These are phyloP conservation scores for Tetrapyrgos nigripes DNA, from an alignment of 1,284 basidiomycete species.

Conservation along the genomic window DNA sequence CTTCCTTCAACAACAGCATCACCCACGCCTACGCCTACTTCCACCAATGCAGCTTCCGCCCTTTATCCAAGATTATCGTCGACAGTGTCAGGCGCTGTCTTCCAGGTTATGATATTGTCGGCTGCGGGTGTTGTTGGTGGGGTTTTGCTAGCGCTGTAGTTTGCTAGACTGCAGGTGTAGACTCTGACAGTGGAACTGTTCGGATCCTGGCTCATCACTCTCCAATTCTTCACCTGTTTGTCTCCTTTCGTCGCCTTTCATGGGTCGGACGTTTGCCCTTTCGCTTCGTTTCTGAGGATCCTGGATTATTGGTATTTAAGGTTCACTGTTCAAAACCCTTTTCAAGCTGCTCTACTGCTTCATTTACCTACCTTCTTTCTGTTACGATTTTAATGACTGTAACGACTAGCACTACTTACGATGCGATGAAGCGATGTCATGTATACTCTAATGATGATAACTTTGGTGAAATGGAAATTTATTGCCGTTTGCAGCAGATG, in stretches of 20 bases:
- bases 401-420: background rate
- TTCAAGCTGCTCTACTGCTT: background rate
- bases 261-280: background rate
- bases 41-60: background rate
- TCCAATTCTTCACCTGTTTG: background rate
- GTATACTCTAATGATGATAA: too few species aligned
- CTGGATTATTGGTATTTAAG: too few species aligned
- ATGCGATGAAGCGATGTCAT: too few species aligned
- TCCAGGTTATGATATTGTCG: background rate
- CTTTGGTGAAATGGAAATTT: too few species aligned
- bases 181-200: too few species aligned
- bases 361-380: background rate
- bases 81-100: background rate
- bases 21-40: slow-evolving; percentile 5
- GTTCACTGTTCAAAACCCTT: too few species aligned
- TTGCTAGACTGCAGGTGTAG: background rate
- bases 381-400: background rate
- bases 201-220: too few species aligned
- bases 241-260: background rate
- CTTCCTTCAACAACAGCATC: slow-evolving; percentile 28
- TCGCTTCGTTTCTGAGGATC: background rate
- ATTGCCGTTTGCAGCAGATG: too few species aligned
- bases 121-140: background rate
- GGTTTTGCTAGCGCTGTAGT: background rate
- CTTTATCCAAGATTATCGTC: background rate